A percentile compares a stretch with the other conserved stretches of the same genome.
Evolutionary conservation across 2,329 filamentous ascomycete genomes (phyloP).

Genomic region (Alternaria brassicicola): DNA sequence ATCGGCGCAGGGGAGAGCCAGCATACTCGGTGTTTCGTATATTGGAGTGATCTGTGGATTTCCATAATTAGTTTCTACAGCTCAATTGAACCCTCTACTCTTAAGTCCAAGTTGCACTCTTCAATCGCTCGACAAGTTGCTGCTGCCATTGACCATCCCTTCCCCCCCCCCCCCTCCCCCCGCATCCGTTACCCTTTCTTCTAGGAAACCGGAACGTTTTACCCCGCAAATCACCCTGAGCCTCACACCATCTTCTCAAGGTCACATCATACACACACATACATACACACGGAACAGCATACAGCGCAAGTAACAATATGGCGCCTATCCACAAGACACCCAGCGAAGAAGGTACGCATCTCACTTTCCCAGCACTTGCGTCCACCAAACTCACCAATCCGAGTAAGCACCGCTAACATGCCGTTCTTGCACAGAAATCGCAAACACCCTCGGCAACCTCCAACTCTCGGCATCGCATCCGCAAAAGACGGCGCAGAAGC

Average conservation of each 20-base stretch:
- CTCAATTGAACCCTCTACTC: not conserved
- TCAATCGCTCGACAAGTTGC: not conserved
- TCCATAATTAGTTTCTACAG: not conserved
- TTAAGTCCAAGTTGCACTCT: not conserved
- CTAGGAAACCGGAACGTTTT: not conserved
- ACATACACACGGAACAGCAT: not conserved
- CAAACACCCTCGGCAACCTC: slow-evolving; percentile 45
- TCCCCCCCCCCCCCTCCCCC: too few species aligned
- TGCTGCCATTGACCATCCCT: not conserved
- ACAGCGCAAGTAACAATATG: slow-evolving; percentile 1
- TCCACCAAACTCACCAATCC: not conserved
- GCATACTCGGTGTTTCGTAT: not conserved
- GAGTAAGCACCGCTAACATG: not conserved
- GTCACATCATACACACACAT: not conserved
- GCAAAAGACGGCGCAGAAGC: slow-evolving; percentile 39
- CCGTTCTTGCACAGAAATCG: slow-evolving; percentile 39
- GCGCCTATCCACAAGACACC: slow-evolving; percentile 18
- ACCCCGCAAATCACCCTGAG: slow-evolving; percentile 5
- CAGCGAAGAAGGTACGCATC: slow-evolving; percentile 13
- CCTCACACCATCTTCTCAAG: not conserved
- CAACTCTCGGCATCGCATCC: slow-evolving; percentile 44
- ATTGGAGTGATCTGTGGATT: not conserved
- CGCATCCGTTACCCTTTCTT: not conserved
- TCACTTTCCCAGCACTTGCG: not conserved
- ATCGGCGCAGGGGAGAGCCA: not conserved